Evolutionary conservation across 1,284 basidiomycete genomes (phyloP).

Genomic region (Trichosporon coremiiforme): DNA sequence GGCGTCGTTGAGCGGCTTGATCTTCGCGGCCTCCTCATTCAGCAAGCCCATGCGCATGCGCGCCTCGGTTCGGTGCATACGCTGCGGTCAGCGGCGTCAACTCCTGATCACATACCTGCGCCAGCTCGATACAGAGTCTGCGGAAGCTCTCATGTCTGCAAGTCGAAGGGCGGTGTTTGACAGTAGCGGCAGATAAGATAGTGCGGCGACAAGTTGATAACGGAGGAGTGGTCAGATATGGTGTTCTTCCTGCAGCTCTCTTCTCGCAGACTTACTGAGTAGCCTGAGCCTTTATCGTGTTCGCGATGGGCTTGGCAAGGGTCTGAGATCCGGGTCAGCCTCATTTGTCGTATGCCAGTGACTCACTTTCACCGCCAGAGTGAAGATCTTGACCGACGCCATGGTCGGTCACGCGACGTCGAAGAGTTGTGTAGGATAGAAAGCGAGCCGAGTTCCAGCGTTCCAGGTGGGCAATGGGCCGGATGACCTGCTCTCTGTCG

Average conservation of each 20-base stretch:
- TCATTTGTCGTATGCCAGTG: background rate
- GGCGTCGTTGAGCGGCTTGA: constrained; percentile 80
- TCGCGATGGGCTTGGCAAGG: constrained; percentile 79
- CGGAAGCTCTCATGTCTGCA: constrained; percentile 76
- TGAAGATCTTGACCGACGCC: constrained; percentile 70
- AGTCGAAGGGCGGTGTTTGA: background rate
- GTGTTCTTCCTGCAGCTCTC: background rate
- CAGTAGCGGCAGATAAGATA: background rate
- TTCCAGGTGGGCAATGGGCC: background rate
- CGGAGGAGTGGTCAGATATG: background rate
- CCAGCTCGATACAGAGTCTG: constrained; percentile 71
- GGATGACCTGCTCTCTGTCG: background rate
- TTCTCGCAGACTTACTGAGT: constrained; percentile 64
- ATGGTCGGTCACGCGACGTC: constrained; percentile 51
- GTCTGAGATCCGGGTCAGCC: constrained; percentile 61
- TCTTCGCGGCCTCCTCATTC: constrained; percentile 72
- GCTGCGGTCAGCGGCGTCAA: constrained; percentile 32
- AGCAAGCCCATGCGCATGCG: constrained; percentile 75
- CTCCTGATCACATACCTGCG: constrained; percentile 60
- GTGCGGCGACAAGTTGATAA: background rate
- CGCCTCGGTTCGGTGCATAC: constrained; percentile 76
- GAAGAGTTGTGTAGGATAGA: background rate
- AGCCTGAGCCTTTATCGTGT: constrained; percentile 72
- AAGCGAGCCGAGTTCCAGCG: background rate
- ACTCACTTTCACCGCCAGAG: constrained; percentile 68